Base-by-base conservation (phyloP, 495 filamentous ascomycete species). In the Penicillium mononematosum region DNA sequence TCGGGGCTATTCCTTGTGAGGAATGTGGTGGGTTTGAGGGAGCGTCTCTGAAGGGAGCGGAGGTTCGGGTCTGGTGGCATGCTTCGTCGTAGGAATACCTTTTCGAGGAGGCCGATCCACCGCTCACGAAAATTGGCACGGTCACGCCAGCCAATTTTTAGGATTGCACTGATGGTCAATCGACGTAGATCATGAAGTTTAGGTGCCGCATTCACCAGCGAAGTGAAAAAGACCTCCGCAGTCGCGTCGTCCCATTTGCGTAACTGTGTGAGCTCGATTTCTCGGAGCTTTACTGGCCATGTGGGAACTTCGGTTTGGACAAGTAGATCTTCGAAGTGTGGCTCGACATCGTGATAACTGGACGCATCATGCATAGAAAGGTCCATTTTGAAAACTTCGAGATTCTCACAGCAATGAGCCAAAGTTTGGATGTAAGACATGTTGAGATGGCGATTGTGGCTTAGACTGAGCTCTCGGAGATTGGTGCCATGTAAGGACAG, bases 71-170 rank as follows among this genome's bases (percentile, higher is more conserved):
- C 73, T 0, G 89, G 88, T 16, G 83, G 72, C 5, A 68, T 44
- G 39, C 67, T 69, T 19, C 75, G 76, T 12, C 88, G 75, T 22
- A 88, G 78, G 64, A 92, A 96, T 0, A 88, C 81, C 11, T 70
- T 71, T 36, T 81, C 75, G 16, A 96, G 72, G 44, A 76, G 82
- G 9, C 77, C 75, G 25, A 84, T 85, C 87, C 90, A 92, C 56
- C 81, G 81, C 57, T 88, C 83, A 24, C 90, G 81, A 57, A 96
- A 85, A 5, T 76, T 78, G 8, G 85, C 87, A 27, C 92, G 83
- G 58, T 91, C 85, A 47, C 89, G 86, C 88, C 90, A 94, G 19
- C 83, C 82, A 46, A 88, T 86, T 51, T 85, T 78, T 25, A 96
- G 70, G 59, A 89, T 90, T 25, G 85, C 83, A 55, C 87, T 87